phyloP scores from a whole-genome alignment of 2,329 filamentous ascomycete species.

The Bipolaris bicolor region DNA sequence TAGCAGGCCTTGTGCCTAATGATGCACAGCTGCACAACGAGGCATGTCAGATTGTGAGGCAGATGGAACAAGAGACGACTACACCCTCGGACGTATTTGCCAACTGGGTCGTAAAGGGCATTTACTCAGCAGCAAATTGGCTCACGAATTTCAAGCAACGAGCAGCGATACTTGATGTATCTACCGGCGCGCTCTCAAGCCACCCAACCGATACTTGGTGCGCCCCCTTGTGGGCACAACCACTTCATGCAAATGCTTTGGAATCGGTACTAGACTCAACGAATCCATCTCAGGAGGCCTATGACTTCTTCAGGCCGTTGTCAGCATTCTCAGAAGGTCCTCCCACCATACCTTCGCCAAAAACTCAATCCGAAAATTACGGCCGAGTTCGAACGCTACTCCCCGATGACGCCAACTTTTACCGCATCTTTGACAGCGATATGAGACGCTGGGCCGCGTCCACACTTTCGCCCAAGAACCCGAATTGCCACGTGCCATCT shows the following conservation, averaged over 20 bases:
- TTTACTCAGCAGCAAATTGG: constrained; percentile 22
- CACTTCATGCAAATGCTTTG: background rate
- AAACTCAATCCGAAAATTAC: constrained; percentile 8
- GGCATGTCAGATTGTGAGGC: constrained; percentile 30
- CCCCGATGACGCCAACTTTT: constrained; percentile 27
- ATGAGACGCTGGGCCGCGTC: constrained; percentile 32
- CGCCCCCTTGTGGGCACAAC: background rate
- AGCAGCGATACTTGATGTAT: constrained; percentile 4
- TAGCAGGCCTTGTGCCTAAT: constrained; percentile 2
- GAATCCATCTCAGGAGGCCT: background rate
- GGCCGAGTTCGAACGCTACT: constrained; percentile 13
- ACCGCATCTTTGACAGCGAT: constrained; percentile 26
- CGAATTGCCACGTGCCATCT: constrained; percentile 30
- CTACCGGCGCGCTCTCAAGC: background rate
- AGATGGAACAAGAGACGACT: constrained; percentile 28
- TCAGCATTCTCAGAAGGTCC: background rate
- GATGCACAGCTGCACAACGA: constrained; percentile 28
- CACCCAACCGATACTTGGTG: background rate
- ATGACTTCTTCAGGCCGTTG: background rate
- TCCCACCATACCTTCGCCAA: background rate
- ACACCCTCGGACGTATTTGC: constrained; percentile 32
- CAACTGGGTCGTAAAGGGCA: constrained; percentile 32
- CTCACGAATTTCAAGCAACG: constrained; percentile 22
- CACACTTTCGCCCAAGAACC: constrained; percentile 31
- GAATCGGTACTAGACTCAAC: background rate